Base-by-base conservation (phyloP, 1,284 basidiomycete genomes). In the Ceratobasidium sp. region DNA sequence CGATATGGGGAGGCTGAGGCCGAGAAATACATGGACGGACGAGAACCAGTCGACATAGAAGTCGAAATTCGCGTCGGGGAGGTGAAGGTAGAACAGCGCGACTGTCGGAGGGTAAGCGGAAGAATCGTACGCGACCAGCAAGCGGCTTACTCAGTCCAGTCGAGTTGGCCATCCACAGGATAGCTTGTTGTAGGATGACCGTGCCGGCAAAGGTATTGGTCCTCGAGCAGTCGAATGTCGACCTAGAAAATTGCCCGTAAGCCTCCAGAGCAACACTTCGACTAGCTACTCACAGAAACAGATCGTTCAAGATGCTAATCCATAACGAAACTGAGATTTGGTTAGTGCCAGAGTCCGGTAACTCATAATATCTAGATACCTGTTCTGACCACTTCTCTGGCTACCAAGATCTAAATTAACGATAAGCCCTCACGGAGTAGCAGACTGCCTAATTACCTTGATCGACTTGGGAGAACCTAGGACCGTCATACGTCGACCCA, bases 151-250 rank as follows among this genome's bases (percentile, higher is more conserved):
- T 13, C 1, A 25, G 8, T 6, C 54, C 54, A 25, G 42, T 13
- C 12, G 34, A 38, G 4, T 22, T 25, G 10, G 32, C 35, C 20
- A 22, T 38, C 5, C 35, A 7, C 12, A 22, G 32, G 17, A 55
- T 4, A 1, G 22, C 15, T 12, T 40, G 15, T 22, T 55, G 54
- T 6, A 20, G 22, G 13, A 55, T 20, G 10, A 55, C 54, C 10
- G 54, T 55, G 5, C 54, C 54, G 15, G 34, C 17, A 17, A 55
- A n/a, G 15, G 54, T 55, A 20, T 17, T 25, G 10, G 54, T 25
- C 42, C 34, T 55, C 32, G 54, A 17, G 22, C 54, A 55, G 54
- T 55, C 54, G 22, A 55, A 40, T 3, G 54, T 55, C 6, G 22
- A 20, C n/a, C 34, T 55, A 12, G n/a, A n/a, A n/a, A n/a, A 5